Evolutionary conservation across 331 rosid species (phyloP).

Genomic region (Malus hybrid): DNA sequence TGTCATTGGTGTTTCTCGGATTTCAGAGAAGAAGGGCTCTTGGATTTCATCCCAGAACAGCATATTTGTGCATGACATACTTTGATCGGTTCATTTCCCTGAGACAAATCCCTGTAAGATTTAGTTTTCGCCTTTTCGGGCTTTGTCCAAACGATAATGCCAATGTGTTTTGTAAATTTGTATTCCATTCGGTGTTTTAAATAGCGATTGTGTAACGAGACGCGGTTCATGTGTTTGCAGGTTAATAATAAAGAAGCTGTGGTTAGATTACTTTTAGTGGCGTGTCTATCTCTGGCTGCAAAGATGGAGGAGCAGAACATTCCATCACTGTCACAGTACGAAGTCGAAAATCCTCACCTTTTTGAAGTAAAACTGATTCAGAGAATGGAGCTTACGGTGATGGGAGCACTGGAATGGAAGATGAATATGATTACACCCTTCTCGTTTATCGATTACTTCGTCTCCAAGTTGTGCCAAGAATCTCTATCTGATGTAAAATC

Average conservation of each 20-base stretch:
- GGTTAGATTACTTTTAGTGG: slow-evolving; percentile 53
- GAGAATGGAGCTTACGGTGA: slow-evolving; percentile 77
- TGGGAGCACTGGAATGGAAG: slow-evolving; percentile 64
- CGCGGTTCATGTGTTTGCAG: slow-evolving; percentile 25
- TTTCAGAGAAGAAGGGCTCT: slow-evolving; percentile 41
- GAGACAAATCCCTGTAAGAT: slow-evolving; percentile 52
- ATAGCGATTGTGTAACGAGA: not conserved
- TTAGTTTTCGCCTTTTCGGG: not conserved
- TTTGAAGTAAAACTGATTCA: slow-evolving; percentile 42
- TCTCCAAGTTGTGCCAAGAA: slow-evolving; percentile 35
- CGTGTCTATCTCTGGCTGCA: slow-evolving; percentile 72
- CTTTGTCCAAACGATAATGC: not conserved
- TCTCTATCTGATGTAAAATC: slow-evolving; percentile 30
- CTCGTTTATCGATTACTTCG: slow-evolving; percentile 56
- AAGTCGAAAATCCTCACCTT: slow-evolving; percentile 36
- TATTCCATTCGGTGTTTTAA: not conserved
- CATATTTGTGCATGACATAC: slow-evolving; percentile 73
- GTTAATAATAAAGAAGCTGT: slow-evolving; percentile 4
- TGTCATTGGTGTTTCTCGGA: not conserved
- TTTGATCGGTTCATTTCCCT: slow-evolving; percentile 63
- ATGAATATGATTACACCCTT: slow-evolving; percentile 61
- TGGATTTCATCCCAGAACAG: slow-evolving; percentile 39
- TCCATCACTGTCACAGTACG: slow-evolving; percentile 45
- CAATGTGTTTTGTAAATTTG: not conserved
- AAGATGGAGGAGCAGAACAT: slow-evolving; percentile 65